Evolutionary conservation across 129 eudicot species (phyloP).

Genomic region (Deinandra increscens): DNA sequence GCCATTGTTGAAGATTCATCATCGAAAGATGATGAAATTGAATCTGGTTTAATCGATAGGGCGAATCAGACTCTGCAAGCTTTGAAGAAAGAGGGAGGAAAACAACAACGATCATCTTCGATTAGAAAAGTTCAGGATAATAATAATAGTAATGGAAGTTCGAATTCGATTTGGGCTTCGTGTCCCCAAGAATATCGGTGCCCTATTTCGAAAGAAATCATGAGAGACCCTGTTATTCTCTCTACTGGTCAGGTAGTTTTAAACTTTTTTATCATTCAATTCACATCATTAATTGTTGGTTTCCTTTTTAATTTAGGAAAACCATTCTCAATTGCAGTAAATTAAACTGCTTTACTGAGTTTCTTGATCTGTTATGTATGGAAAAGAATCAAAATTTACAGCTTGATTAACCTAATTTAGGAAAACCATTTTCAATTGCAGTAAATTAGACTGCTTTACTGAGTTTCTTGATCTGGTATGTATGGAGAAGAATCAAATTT

Average conservation of each 20-base stretch:
- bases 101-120: conserved; percentile 37
- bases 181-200: conserved; percentile 75
- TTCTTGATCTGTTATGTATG: background rate
- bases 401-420: no score
- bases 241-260: conserved; percentile 88
- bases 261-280: background rate
- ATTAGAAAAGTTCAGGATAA: conserved; percentile 22
- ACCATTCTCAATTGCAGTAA: background rate
- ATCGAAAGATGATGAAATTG: conserved; percentile 48
- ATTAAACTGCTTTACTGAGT: background rate
- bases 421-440: no score
- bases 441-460: no score
- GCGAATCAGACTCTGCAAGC: conserved; percentile 53
- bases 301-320: background rate
- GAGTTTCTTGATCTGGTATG: no score
- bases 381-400: background rate
- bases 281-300: background rate
- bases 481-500: no score
- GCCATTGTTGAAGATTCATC: conserved; percentile 43
- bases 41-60: conserved; percentile 49
- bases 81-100: conserved; percentile 50
- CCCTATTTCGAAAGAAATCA: conserved; percentile 83
- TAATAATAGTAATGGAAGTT: conserved; percentile 20
- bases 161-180: conserved; percentile 25
- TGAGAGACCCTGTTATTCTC: conserved; percentile 89